Conservation (phyloP, 2,329 filamentous ascomycete species). For the Trichophyton verrucosum region DNA sequence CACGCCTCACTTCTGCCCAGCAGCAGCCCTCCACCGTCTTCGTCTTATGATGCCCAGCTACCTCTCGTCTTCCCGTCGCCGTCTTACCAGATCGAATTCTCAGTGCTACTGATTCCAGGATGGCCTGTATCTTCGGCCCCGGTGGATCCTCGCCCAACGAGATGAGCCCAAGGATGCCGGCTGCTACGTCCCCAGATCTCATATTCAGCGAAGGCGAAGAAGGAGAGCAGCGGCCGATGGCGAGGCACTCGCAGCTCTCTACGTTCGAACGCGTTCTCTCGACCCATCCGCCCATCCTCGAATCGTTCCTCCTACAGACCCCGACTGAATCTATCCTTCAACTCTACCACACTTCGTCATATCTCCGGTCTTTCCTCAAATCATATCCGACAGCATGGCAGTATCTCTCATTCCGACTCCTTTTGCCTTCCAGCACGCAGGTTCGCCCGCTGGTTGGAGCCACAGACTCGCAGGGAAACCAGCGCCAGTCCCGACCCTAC, state of each 20-base stretch:
- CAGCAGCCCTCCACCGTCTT: background rate
- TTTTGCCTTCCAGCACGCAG: conserved; percentile 29
- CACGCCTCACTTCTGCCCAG: background rate
- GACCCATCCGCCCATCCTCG: conserved; percentile 45
- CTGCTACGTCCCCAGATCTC: conserved; percentile 5
- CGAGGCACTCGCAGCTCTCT: conserved; percentile 25
- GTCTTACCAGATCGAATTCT: background rate
- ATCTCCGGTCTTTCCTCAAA: conserved; percentile 43
- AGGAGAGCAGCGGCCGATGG: conserved; percentile 15
- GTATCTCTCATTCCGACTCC: conserved; percentile 46
- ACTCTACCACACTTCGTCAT: conserved; percentile 46
- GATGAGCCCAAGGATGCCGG: background rate
- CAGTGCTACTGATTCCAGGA: background rate
- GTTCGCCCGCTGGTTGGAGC: conserved; percentile 24
- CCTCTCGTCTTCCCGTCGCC: background rate
- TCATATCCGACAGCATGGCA: conserved; percentile 50
- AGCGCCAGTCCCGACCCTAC: conserved; percentile 44
- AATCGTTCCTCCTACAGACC: conserved; percentile 46
- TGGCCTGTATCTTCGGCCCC: background rate
- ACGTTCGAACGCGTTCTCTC: conserved; percentile 45
- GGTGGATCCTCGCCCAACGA: background rate
- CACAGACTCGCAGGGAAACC: conserved; percentile 22
- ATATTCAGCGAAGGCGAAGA: conserved; percentile 19
- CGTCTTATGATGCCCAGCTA: conserved; percentile 7
- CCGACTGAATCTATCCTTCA: conserved; percentile 45